Evolutionary conservation across 176 grass and related monocot genomes (phyloP).

Genomic region (Oryza meridionalis): DNA sequence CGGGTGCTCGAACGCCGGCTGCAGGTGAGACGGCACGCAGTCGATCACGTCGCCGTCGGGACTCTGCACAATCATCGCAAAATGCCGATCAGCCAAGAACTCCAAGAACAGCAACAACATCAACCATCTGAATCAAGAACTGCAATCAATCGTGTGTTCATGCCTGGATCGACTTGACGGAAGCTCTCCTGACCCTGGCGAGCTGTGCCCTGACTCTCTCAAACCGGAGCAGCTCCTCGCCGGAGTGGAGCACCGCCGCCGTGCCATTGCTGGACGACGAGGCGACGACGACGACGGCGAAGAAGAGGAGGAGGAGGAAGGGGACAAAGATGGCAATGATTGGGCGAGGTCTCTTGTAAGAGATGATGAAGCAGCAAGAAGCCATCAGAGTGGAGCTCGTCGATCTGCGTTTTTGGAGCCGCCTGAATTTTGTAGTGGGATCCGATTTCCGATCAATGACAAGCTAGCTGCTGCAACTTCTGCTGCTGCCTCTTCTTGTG

Average conservation of each 20-base stretch:
- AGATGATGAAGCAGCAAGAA: background rate
- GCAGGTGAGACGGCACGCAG: constrained; percentile 77
- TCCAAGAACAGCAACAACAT: background rate
- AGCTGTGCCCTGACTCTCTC: constrained; percentile 48
- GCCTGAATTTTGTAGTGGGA: constrained; percentile 33
- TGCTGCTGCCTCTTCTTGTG: background rate
- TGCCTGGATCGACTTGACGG: constrained; percentile 73
- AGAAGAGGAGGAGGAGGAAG: background rate
- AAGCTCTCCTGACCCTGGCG: constrained; percentile 50
- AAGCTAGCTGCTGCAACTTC: background rate
- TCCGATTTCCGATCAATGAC: background rate
- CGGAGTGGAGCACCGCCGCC: constrained; percentile 11
- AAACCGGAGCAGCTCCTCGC: constrained; percentile 34
- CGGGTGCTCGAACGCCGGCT: constrained; percentile 78
- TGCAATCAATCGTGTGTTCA: background rate
- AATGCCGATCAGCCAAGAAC: background rate
- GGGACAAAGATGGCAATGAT: constrained; percentile 40
- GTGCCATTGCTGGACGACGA: constrained; percentile 33
- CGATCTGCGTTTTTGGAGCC: constrained; percentile 34
- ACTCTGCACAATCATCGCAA: constrained; percentile 45
- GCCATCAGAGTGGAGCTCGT: constrained; percentile 25
- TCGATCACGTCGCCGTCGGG: constrained; percentile 84
- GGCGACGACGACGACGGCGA: background rate
- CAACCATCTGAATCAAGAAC: background rate
- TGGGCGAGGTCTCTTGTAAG: constrained; percentile 2